Percentiles rank a stretch among this genome's conserved stretches.
These are phyloP conservation scores for Deinandra increscens DNA, from an alignment of 129 eudicot genomes.

Conservation along the genomic window DNA sequence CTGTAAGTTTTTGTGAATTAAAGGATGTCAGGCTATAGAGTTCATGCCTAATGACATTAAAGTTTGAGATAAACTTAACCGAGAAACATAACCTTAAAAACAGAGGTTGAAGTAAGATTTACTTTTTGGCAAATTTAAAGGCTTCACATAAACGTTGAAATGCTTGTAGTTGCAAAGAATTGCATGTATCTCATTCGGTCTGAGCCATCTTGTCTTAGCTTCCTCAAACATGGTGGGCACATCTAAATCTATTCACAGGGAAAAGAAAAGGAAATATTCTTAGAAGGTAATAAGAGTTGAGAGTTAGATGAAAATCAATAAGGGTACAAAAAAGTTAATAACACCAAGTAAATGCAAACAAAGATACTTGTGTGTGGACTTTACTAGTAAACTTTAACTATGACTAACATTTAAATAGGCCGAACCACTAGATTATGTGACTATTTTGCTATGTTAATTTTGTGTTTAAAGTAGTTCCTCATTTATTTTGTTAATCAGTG, in stretches of 20 bases:
- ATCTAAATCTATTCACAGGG: slow-evolving; percentile 65
- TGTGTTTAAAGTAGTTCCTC: not conserved
- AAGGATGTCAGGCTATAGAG: not conserved
- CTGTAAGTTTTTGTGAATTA: not conserved
- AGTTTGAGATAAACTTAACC: not conserved
- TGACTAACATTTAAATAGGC: not conserved
- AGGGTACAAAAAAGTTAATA: not conserved
- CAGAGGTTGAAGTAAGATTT: slow-evolving; percentile 19
- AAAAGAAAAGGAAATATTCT: slow-evolving; percentile 4
- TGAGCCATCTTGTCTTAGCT: slow-evolving; percentile 86
- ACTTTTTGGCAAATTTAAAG: slow-evolving; percentile 81
- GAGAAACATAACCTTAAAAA: slow-evolving; percentile 17
- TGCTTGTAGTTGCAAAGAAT: slow-evolving; percentile 68
- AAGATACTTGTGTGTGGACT: not conserved
- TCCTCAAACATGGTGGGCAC: slow-evolving; percentile 68
- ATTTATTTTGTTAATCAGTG: not conserved
- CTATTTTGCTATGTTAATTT: not conserved
- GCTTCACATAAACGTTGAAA: slow-evolving; percentile 74
- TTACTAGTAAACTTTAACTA: not conserved
- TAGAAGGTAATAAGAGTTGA: not conserved
- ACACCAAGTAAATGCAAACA: slow-evolving; percentile 5
- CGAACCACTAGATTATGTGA: not conserved
- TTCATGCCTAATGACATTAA: not conserved
- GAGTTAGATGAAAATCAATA: slow-evolving; percentile 11
- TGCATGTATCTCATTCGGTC: slow-evolving; percentile 97